These are phyloP conservation scores for Russula sp. DNA, from an alignment of 768 basidiomycete species.

Conservation along the genomic window DNA sequence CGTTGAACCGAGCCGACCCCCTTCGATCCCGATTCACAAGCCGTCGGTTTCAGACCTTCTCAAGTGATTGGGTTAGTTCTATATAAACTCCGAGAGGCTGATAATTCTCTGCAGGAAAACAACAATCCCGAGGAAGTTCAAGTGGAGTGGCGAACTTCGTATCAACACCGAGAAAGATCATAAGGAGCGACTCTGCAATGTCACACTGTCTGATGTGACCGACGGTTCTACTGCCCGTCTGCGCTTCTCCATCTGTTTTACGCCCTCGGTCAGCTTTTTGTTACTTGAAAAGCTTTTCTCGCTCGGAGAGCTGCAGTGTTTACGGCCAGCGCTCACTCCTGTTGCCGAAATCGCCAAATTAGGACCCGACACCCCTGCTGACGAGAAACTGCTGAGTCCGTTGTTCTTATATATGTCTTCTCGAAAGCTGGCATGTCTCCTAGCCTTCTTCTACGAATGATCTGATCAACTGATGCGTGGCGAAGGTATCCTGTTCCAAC, in stretches of 20 bases:
- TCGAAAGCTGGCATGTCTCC: conserved; percentile 30
- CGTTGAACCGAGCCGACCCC: not conserved
- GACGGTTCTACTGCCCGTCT: conserved; percentile 43
- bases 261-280: conserved; percentile 41
- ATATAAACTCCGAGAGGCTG: not conserved
- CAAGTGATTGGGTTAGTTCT: conserved; percentile 14
- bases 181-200: conserved; percentile 49
- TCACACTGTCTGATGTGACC: conserved; percentile 47
- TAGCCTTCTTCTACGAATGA: not conserved
- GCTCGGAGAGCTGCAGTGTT: conserved; percentile 44
- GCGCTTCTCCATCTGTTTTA: conserved; percentile 50
- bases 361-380: conserved; percentile 41
- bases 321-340: conserved; percentile 50
- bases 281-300: conserved; percentile 49
- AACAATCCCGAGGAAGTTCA: conserved; percentile 53
- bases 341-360: conserved; percentile 55
- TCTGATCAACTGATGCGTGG: conserved; percentile 19
- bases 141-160: conserved; percentile 59
- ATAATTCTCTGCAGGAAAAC: conserved; percentile 39
- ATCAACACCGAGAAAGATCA: conserved; percentile 40
- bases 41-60: conserved; percentile 31
- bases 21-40: conserved; percentile 29
- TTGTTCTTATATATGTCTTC: conserved; percentile 55
- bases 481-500: conserved; percentile 40
- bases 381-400: conserved; percentile 42